phyloP scores from a whole-genome alignment of 257 asterid species.

The Ilex aquifolium region DNA sequence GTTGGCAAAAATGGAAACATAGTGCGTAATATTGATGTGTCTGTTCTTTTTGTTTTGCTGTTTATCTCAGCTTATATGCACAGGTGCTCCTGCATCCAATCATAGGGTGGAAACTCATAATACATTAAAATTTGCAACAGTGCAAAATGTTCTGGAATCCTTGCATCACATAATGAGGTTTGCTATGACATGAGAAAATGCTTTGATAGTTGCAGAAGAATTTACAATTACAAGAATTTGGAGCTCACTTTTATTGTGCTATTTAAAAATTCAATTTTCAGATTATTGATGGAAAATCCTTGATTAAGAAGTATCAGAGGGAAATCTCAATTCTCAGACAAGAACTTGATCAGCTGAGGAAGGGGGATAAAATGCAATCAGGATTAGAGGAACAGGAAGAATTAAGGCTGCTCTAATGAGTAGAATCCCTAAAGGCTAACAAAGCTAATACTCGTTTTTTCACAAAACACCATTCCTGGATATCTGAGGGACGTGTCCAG shows the following conservation, averaged over 20 bases:
- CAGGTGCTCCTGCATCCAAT: slow-evolving; percentile 97
- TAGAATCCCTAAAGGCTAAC: slow-evolving; percentile 93
- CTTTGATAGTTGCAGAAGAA: slow-evolving; percentile 10
- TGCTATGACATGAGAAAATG: slow-evolving; percentile 15
- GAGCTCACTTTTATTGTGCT: slow-evolving; percentile 1
- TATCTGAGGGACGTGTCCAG: slow-evolving; percentile 47
- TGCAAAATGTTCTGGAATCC: slow-evolving; percentile 88
- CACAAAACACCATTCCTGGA: slow-evolving; percentile 72
- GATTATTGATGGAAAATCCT: slow-evolving; percentile 98
- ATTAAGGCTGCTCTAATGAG: slow-evolving; percentile 93
- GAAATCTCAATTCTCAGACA: slow-evolving; percentile 82
- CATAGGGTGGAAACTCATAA: slow-evolving; percentile 96
- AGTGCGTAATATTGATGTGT: too few species aligned
- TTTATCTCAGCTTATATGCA: slow-evolving; percentile 78
- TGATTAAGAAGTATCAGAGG: slow-evolving; percentile 95
- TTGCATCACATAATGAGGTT: slow-evolving; percentile 92
- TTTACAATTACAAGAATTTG: background rate
- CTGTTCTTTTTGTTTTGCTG: slow-evolving; percentile 12
- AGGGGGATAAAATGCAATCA: slow-evolving; percentile 94
- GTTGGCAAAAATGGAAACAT: too few species aligned
- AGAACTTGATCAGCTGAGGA: slow-evolving; percentile 82
- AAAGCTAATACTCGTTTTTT: slow-evolving; percentile 91
- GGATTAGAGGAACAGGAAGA: slow-evolving; percentile 99
- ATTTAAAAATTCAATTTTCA: slow-evolving; percentile 20
- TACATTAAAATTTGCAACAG: slow-evolving; percentile 96